Evolutionary conservation across 768 basidiomycete species (phyloP).

Genomic region (Pleurotus eryngii): DNA sequence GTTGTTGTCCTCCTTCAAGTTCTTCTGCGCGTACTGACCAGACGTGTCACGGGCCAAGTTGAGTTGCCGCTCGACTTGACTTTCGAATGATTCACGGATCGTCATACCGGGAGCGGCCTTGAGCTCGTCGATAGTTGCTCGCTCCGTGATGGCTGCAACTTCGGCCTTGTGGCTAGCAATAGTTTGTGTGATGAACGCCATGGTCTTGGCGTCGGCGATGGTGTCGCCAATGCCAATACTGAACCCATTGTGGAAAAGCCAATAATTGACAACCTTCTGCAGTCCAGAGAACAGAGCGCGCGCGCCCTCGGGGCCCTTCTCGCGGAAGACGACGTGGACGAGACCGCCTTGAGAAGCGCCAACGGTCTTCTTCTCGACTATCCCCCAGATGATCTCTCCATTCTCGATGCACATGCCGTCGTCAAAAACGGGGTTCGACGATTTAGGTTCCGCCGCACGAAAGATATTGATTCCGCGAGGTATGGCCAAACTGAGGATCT

Average conservation of each 20-base stretch:
- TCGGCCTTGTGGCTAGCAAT: constrained; percentile 79
- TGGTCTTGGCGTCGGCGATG: constrained; percentile 86
- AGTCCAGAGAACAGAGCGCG: constrained; percentile 88
- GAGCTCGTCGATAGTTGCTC: constrained; percentile 82
- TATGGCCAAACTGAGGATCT: constrained; percentile 87
- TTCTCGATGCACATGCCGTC: constrained; percentile 97
- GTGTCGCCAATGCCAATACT: constrained; percentile 99
- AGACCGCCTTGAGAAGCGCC: constrained; percentile 93
- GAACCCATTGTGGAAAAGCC: constrained; percentile 99
- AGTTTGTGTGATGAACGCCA: constrained; percentile 80
- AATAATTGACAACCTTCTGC: constrained; percentile 95
- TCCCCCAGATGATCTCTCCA: constrained; percentile 91
- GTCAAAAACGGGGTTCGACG: constrained; percentile 80
- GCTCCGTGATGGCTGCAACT: constrained; percentile 75
- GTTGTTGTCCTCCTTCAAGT: constrained; percentile 98
- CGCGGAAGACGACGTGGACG: constrained; percentile 94
- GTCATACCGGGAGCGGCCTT: constrained; percentile 97
- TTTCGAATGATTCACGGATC: constrained; percentile 97
- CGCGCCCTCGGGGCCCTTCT: constrained; percentile 92
- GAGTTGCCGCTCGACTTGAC: constrained; percentile 83
- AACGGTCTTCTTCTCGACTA: constrained; percentile 99
- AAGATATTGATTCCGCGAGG: constrained; percentile 94
- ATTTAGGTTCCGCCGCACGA: constrained; percentile 76
- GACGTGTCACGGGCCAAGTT: constrained; percentile 94
- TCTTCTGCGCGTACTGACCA: constrained; percentile 95